Evolutionary conservation across 2,329 filamentous ascomycete genomes (phyloP), one percentile per base, ranked within the genome.

Genomic region (Colletotrichum trifolii): DNA sequence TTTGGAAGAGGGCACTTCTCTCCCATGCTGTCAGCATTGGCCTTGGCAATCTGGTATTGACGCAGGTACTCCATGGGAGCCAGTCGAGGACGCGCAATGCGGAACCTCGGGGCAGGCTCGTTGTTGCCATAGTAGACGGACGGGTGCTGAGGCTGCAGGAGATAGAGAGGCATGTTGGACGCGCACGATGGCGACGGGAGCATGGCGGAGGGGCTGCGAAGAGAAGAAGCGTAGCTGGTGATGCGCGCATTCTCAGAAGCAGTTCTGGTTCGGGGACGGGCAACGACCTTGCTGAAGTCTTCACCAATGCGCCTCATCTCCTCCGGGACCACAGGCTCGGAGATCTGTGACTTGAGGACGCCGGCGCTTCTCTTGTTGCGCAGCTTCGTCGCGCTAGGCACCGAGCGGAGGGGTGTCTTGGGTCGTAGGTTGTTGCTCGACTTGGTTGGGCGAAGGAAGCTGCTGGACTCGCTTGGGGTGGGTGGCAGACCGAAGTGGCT

Each of bases 61-160:
- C 79, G 73, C 8, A 72, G 61, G 52, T 80, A 80, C 47, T 81
- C 79, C 77, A 81, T 79, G 1, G 77, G 76, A 1, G 78, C 79
- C 4, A 81, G 53, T 0, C 77, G 73, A 0, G 63, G 63, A 5
- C 50, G 53, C 6, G 63, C 63, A 25, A 57, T 58, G 34, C 63
- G 52, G n/a, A 66, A 66, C 17, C 53, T 52, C 2, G 63, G 63
- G 8, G 63, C 58, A 15, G 58, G 46, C 17, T 66, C 52, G 15
- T 62, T 66, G 10, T 17, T 62, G 11, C 63, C 63, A 17, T 34
- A 43, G 38, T 62, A 66, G 15, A 66, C 42, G 36, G 58, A 56
- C 9, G 63, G 63, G 6, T 66, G 63, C 12, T 62, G 52, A 1
- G 63, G 63, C 15, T 66, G 63, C 2, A 66, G 63, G n/a, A 66